Evolutionary conservation across 2,329 filamentous ascomycete species (phyloP).

Genomic region (Lomentospora prolificans): DNA sequence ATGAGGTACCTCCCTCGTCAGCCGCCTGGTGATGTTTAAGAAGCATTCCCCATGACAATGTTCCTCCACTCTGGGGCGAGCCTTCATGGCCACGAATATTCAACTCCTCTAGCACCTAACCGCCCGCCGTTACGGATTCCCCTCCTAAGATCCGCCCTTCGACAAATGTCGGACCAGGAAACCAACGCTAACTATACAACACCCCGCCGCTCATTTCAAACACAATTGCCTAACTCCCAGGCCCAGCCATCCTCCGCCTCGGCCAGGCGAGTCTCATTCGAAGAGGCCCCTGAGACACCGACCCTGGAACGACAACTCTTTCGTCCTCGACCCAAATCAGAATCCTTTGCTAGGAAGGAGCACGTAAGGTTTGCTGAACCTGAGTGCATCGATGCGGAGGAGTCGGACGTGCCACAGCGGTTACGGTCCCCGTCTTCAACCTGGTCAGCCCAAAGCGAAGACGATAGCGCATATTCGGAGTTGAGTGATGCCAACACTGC

Average conservation of each 20-base stretch:
- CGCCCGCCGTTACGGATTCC: constrained; percentile 6
- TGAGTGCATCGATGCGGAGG: background rate
- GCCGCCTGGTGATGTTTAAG: background rate
- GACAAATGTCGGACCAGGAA: constrained; percentile 6
- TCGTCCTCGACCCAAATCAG: constrained; percentile 25
- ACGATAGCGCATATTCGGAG: constrained; percentile 32
- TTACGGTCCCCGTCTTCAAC: constrained; percentile 13
- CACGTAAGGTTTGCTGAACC: constrained; percentile 36
- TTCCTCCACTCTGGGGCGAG: constrained; percentile 50
- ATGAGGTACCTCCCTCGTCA: background rate
- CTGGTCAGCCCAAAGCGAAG: constrained; percentile 30
- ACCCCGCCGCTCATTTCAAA: constrained; percentile 4
- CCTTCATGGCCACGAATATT: constrained; percentile 52
- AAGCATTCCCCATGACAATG: constrained; percentile 26
- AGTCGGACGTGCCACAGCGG: background rate
- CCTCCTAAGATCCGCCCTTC: constrained; percentile 10
- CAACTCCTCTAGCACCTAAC: constrained; percentile 19
- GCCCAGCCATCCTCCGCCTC: constrained; percentile 1
- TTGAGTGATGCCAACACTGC: constrained; percentile 33
- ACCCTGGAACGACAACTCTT: constrained; percentile 12
- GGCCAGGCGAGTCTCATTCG: constrained; percentile 14
- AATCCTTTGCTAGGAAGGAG: constrained; percentile 27
- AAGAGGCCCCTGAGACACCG: background rate
- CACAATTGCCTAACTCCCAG: constrained; percentile 20
- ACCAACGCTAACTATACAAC: constrained; percentile 2